Percentiles rank a stretch among this genome's conserved stretches.
Conservation (phyloP, 257 asterid species). For the Salvia rosmarinus region DNA sequence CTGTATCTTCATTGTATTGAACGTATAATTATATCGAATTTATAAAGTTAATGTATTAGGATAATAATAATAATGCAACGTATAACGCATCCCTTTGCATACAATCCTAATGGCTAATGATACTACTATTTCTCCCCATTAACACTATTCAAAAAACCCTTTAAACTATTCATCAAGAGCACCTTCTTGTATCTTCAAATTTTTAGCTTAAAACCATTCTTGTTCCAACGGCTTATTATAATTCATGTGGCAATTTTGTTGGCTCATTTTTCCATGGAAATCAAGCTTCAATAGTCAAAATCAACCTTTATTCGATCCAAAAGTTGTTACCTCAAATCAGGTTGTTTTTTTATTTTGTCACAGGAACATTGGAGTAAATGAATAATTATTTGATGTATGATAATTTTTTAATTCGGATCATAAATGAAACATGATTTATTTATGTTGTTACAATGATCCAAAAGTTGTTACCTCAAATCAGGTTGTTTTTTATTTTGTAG, state of each 20-base stretch:
- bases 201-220: no score
- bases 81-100: no score
- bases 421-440: conserved; percentile 33
- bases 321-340: conserved; percentile 34
- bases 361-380: conserved; percentile 35
- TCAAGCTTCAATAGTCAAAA: conserved; percentile 20
- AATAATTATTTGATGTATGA: conserved; percentile 43
- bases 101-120: no score
- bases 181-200: background rate
- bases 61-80: no score
- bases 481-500: no score
- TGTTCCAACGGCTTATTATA: background rate
- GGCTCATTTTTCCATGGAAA: conserved; percentile 25
- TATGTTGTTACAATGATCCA: conserved; percentile 29
- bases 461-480: no score
- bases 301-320: conserved; percentile 31
- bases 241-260: conserved; percentile 17
- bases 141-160: no score
- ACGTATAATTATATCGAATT: no score
- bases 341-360: conserved; percentile 39
- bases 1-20: no score
- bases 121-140: no score
- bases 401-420: conserved; percentile 28
- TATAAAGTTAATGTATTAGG: no score
- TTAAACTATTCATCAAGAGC: background rate